Percentiles rank a stretch among this genome's conserved stretches.
Conservation (phyloP, 805 yeast genomes). For the Starmerella sirachaensis region DNA sequence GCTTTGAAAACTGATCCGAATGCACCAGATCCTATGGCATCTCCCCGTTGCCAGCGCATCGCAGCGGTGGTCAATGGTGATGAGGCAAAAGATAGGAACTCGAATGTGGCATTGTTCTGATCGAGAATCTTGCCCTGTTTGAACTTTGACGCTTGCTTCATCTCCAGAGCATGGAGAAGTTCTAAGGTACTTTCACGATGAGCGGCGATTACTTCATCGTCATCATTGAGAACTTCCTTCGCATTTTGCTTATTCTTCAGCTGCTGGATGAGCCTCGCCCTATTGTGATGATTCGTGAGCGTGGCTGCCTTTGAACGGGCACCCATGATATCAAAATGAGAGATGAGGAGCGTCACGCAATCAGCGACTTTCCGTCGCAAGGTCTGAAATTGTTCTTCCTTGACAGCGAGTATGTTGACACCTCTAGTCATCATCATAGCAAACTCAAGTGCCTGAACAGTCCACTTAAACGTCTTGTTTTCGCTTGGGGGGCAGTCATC, state of each 20-base stretch:
- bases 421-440: conserved; percentile 92
- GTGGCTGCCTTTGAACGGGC: conserved; percentile 67
- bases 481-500: conserved; percentile 94
- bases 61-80: conserved; percentile 63
- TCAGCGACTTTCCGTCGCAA: conserved; percentile 79
- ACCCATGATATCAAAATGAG: conserved; percentile 97
- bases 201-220: conserved; percentile 41
- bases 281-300: conserved; percentile 30
- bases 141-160: conserved; percentile 37
- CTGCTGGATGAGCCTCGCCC: conserved; percentile 8
- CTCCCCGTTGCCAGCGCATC: conserved; percentile 95
- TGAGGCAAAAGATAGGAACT: conserved; percentile 72
- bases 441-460: conserved; percentile 88
- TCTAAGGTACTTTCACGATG: conserved; percentile 58
- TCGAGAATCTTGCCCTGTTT: conserved; percentile 82
- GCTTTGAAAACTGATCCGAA: conserved; percentile 93
- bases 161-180: conserved; percentile 54
- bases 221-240: conserved; percentile 39
- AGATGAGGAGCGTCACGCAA: conserved; percentile 82
- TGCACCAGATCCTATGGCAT: conserved; percentile 86
- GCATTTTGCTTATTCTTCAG: conserved; percentile 25
- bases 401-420: conserved; percentile 69
- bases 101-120: conserved; percentile 75
- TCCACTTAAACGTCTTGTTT: conserved; percentile 85
- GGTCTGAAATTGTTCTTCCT: conserved; percentile 59